These are phyloP conservation scores for Viola pubescens DNA, from an alignment of 441 rosid genomes.

Conservation along the genomic window DNA sequence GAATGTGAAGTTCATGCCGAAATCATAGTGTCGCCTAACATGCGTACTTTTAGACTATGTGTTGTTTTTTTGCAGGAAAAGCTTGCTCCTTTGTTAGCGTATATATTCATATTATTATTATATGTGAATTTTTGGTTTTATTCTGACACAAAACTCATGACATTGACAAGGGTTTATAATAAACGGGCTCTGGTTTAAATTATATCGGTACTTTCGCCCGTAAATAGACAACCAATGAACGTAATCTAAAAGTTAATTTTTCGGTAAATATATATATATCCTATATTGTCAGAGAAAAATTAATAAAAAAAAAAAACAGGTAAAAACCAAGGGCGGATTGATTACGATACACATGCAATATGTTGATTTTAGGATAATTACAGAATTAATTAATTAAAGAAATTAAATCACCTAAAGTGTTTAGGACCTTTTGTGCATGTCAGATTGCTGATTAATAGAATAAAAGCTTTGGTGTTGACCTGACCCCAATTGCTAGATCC, in stretches of 20 bases:
- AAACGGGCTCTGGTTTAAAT: too few species aligned
- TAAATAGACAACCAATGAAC: too few species aligned
- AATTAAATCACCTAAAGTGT: constrained; percentile 6
- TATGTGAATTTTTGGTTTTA: not conserved
- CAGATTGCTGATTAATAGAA: constrained; percentile 25
- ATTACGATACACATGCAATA: not conserved
- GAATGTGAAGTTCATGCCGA: constrained; percentile 31
- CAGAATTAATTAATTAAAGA: not conserved
- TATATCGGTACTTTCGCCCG: too few species aligned
- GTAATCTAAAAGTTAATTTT: not conserved
- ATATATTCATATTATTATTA: too few species aligned
- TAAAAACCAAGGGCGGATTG: not conserved
- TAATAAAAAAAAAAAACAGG: not conserved
- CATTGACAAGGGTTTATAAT: not conserved
- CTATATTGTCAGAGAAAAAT: too few species aligned
- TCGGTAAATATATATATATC: not conserved
- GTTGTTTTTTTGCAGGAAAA: constrained; percentile 2
- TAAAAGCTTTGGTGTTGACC: constrained; percentile 15
- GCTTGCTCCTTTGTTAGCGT: too few species aligned
- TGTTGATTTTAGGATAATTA: not conserved
- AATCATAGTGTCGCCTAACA: constrained; percentile 47
- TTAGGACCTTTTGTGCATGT: constrained; percentile 24
- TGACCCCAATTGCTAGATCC: not conserved
- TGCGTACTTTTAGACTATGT: constrained; percentile 24
- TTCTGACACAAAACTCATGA: constrained; percentile 9